These are phyloP conservation scores for Triticum dicoccoides DNA, from an alignment of 176 grass and related monocot species.

Conservation along the genomic window DNA sequence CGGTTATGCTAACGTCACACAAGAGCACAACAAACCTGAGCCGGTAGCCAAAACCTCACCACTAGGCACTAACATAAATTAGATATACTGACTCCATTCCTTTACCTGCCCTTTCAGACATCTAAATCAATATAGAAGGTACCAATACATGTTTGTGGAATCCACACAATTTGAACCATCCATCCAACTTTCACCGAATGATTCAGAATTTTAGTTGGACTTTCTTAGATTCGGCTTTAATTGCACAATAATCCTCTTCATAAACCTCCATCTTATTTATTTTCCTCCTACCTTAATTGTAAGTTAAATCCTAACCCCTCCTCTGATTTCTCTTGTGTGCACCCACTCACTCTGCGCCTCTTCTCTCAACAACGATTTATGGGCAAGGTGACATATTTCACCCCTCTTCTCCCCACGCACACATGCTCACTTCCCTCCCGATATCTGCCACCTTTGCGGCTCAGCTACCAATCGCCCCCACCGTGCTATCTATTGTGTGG, in stretches of 20 bases:
- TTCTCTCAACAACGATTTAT: not conserved
- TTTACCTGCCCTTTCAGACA: conserved; percentile 1
- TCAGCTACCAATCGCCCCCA: not conserved
- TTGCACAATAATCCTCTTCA: not conserved
- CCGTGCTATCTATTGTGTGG: not conserved
- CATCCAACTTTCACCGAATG: not conserved
- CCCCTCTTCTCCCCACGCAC: not conserved
- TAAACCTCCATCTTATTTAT: not conserved
- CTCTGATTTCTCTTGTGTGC: not conserved
- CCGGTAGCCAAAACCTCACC: not conserved
- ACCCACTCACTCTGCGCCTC: not conserved
- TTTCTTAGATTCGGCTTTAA: not conserved
- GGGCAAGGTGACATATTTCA: not conserved
- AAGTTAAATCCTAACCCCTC: not conserved
- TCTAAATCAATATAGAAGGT: not conserved
- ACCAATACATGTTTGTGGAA: not conserved
- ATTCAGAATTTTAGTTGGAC: not conserved
- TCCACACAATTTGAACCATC: not conserved
- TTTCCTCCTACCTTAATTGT: not conserved
- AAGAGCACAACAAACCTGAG: not conserved
- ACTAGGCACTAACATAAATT: not conserved
- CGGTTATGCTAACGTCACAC: not conserved
- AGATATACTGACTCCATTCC: not conserved
- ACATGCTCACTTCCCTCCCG: not conserved
- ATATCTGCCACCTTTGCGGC: not conserved